Base-by-base conservation (phyloP, 805 yeast species). In the Candida andamanensis region DNA sequence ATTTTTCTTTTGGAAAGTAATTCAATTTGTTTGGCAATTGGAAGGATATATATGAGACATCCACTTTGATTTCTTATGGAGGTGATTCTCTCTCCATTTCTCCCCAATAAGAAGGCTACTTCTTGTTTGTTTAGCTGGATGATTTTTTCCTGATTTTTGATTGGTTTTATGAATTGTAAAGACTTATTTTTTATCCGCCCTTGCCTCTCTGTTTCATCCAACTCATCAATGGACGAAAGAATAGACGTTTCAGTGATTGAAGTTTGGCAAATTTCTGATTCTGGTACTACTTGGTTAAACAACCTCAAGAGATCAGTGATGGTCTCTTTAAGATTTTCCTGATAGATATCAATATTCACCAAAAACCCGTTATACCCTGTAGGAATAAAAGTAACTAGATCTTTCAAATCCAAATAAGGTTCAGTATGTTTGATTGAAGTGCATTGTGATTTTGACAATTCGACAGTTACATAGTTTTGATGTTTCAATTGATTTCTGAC, bases 21-120 rank as follows among this genome's bases (percentile, higher is more conserved):
- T 13, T 23, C 8, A 11, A 30, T 10, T n/a, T 31, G 27, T 15
- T 18, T 29, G 7, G 37, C 31, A 7, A 41, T 32, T 0, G 57
- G 52, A 28, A 42, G 19, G 2, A 54, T 45, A 17, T 44, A 42
- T 10, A 57, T 52, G 13, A 17, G 30, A 35, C 63, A 57, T 2
- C 42, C 40, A 2, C 54, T 39, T 15, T 38, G 31, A n/a, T 36
- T 24, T 27, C 63, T 36, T 9, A 57, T 48, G 2, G 36, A 25
- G 20, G 42, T 45, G n/a, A 57, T 34, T 25, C 52, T 29, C 2
- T 32, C 25, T 2, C 61, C 63, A 17, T 50, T 41, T 19, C 34
- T 23, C 10, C 63, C 63, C 17, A 57, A 45, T 2, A 57, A 31
- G 14, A 39, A 42, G 15, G 50, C 45, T 1, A 56, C 56, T 33